These are phyloP conservation scores for Xanthoparmelia taractica DNA, from an alignment of 495 filamentous ascomycete genomes.

Conservation along the genomic window DNA sequence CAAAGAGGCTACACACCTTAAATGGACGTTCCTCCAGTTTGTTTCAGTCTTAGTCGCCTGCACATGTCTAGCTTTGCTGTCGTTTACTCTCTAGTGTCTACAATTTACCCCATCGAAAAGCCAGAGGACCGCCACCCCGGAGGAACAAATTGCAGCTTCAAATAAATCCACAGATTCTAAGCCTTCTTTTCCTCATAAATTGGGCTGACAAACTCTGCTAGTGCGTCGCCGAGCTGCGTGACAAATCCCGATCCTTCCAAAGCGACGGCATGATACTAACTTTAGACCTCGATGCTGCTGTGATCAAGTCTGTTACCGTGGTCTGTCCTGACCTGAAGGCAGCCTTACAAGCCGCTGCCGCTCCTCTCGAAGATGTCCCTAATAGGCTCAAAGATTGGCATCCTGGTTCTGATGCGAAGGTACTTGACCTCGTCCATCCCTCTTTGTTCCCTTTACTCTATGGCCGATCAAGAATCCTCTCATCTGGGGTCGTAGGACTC, in stretches of 20 bases:
- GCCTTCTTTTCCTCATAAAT: neutral
- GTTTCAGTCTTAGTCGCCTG: neutral
- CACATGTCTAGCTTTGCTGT: neutral
- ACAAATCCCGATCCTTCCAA: slow-evolving; percentile 34
- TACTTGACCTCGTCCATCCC: slow-evolving; percentile 55
- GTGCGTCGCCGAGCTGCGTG: slow-evolving; percentile 44
- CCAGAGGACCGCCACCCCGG: neutral
- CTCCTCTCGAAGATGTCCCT: slow-evolving; percentile 40
- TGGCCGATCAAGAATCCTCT: slow-evolving; percentile 43
- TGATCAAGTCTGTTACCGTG: slow-evolving; percentile 36
- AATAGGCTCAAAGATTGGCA: slow-evolving; percentile 50
- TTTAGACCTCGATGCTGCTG: slow-evolving; percentile 28
- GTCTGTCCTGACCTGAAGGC: slow-evolving; percentile 29
- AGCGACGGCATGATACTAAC: slow-evolving; percentile 30
- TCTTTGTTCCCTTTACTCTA: slow-evolving; percentile 54
- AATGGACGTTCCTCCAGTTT: neutral
- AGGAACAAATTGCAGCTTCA: neutral
- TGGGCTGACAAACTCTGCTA: slow-evolving; percentile 12
- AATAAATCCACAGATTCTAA: neutral
- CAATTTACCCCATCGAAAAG: neutral
- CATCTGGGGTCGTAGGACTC: slow-evolving; percentile 32
- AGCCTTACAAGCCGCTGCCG: slow-evolving; percentile 25
- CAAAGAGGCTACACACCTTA: neutral
- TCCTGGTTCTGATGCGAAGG: slow-evolving; percentile 45
- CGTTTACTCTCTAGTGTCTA: neutral